Evolutionary conservation across 139 green algal species (phyloP).

Genomic region (Auxenochlorella pyrenoidosa): DNA sequence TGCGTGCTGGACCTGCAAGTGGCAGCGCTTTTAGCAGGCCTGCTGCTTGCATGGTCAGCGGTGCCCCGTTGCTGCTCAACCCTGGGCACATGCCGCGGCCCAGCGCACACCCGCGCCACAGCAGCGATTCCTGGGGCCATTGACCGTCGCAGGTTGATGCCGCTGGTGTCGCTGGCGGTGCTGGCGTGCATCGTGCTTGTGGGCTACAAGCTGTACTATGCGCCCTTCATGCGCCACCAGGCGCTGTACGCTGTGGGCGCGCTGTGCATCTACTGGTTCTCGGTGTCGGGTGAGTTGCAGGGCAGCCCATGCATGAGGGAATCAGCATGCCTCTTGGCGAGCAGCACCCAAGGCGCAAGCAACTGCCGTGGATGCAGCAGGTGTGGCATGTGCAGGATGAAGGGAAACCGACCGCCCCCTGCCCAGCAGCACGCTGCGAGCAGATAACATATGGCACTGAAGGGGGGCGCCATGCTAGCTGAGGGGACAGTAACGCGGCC

Average conservation of each 20-base stretch:
- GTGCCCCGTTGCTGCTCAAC: background rate
- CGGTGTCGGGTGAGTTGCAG: conserved; percentile 44
- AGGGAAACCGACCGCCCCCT: too few relatives aligned
- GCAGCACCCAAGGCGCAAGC: too few relatives aligned
- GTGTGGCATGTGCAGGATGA: background rate
- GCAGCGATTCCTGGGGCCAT: conserved; percentile 41
- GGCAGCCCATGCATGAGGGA: background rate
- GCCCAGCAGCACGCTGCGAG: too few relatives aligned
- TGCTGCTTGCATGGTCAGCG: background rate
- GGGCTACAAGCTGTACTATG: conserved; percentile 64
- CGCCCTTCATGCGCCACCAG: conserved; percentile 55
- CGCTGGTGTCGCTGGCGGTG: conserved; percentile 45
- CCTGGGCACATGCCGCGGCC: background rate
- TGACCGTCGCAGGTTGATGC: conserved; percentile 15
- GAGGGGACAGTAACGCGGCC: too few relatives aligned
- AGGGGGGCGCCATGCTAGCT: too few relatives aligned
- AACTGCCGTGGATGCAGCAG: background rate
- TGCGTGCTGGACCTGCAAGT: too few relatives aligned
- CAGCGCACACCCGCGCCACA: background rate
- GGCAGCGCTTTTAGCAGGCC: too few relatives aligned
- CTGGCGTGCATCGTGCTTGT: conserved; percentile 35
- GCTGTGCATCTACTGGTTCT: conserved; percentile 76
- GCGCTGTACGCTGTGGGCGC: conserved; percentile 55
- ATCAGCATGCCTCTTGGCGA: too few relatives aligned
- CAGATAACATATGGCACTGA: too few relatives aligned